Conservation (phyloP, 169 alveolate genomes). For the Amoebophrya sp. region DNA sequence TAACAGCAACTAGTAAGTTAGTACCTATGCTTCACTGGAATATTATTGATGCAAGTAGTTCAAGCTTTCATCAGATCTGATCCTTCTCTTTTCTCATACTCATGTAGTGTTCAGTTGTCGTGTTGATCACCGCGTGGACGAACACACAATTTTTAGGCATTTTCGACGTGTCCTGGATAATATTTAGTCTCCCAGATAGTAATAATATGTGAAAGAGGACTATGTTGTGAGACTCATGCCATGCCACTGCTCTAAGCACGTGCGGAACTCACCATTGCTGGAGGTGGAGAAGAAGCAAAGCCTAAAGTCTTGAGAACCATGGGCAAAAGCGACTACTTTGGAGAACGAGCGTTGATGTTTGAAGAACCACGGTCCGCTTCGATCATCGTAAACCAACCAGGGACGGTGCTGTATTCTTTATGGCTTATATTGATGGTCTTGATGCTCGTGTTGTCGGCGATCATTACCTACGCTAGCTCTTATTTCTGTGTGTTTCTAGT, state of each 20-base stretch:
- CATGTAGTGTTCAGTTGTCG: background rate
- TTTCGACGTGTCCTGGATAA: background rate
- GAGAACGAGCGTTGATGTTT: conserved; percentile 85
- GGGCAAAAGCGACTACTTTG: conserved; percentile 85
- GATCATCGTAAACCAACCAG: conserved; percentile 62
- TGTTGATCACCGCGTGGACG: background rate
- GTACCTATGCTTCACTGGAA: conserved; percentile 61
- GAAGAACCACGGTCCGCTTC: conserved; percentile 87
- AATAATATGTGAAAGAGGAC: background rate
- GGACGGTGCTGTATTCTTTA: conserved; percentile 49
- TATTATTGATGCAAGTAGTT: no score
- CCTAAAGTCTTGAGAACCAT: conserved; percentile 58
- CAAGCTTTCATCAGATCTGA: no score
- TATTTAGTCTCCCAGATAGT: background rate
- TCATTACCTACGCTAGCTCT: no score
- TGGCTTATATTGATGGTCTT: background rate
- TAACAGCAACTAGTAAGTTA: conserved; percentile 62
- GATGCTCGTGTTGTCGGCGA: background rate
- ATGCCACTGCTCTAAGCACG: background rate
- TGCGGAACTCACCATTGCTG: background rate
- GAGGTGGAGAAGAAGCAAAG: background rate
- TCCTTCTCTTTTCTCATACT: background rate
- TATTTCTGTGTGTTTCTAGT: background rate
- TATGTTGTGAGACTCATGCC: background rate
- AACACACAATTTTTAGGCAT: background rate